Conservation (phyloP, 148 eudicot species). For the Rhododendron mucronatum region DNA sequence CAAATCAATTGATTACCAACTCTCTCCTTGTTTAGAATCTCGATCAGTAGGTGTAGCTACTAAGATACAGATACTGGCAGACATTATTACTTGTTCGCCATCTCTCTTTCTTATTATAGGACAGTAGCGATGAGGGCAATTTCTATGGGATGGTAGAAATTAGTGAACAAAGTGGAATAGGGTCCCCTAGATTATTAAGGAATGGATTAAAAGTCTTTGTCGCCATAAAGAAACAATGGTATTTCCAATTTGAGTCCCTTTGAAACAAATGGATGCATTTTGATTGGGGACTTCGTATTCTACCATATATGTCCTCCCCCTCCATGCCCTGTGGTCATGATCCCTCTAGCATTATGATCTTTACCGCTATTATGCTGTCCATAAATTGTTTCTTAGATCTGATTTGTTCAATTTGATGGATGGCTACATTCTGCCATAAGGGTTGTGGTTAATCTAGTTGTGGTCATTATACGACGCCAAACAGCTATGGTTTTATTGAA, state of each 20-base stretch:
- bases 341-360: not conserved
- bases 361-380: not conserved
- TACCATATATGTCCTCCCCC: not conserved
- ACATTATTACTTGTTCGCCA: not conserved
- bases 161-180: not conserved
- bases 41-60: not conserved
- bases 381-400: not conserved
- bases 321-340: no score
- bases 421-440: not conserved
- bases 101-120: not conserved
- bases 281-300: no score
- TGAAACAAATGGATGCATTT: no score
- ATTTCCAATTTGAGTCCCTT: not conserved
- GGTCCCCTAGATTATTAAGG: not conserved
- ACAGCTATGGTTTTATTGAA: not conserved
- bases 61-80: not conserved
- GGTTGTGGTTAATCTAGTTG: not conserved
- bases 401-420: not conserved
- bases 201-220: not conserved
- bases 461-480: not conserved
- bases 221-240: not conserved
- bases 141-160: not conserved
- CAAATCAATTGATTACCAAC: not conserved
- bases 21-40: not conserved
- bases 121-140: not conserved